These are phyloP conservation scores for Paecilomyces dactylethromorphus DNA, from an alignment of 2,329 filamentous ascomycete genomes.

Conservation along the genomic window DNA sequence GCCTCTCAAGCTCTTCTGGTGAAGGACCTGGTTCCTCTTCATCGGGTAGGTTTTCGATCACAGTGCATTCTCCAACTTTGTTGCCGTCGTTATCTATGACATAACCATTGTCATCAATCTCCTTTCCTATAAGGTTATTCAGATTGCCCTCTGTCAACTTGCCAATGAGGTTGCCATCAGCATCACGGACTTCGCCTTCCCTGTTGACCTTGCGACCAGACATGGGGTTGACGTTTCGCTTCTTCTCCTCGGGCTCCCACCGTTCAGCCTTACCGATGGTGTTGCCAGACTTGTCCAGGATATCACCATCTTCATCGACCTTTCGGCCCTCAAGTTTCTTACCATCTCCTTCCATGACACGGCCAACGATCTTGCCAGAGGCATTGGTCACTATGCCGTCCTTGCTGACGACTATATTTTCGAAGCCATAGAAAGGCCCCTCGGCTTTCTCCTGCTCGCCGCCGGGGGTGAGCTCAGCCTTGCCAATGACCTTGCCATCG, in stretches of 20 bases:
- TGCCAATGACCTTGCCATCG: conserved; percentile 54
- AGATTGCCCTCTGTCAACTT: conserved; percentile 40
- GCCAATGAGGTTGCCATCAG: conserved; percentile 41
- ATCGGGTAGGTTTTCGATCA: conserved; percentile 40
- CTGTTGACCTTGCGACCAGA: conserved; percentile 47
- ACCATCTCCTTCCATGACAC: conserved; percentile 57
- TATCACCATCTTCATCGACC: conserved; percentile 64
- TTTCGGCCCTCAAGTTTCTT: conserved; percentile 59
- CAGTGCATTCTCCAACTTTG: conserved; percentile 57
- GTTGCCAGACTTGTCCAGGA: conserved; percentile 62
- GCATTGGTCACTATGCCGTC: conserved; percentile 50
- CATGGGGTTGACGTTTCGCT: conserved; percentile 55
- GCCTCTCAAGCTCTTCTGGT: conserved; percentile 46
- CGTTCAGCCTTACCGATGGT: conserved; percentile 61
- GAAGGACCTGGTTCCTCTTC: conserved; percentile 29
- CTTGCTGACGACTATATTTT: conserved; percentile 50
- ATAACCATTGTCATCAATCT: conserved; percentile 45
- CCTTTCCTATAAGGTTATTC: conserved; percentile 34
- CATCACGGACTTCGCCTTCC: conserved; percentile 42
- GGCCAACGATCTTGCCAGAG: conserved; percentile 51
- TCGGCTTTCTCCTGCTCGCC: conserved; percentile 43
- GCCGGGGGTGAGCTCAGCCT: conserved; percentile 51
- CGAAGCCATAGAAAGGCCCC: conserved; percentile 55
- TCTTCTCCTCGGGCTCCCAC: conserved; percentile 56
- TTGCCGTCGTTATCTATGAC: conserved; percentile 55